phyloP scores from a whole-genome alignment of 805 yeast genomes.

The Starmera pachycereana region DNA sequence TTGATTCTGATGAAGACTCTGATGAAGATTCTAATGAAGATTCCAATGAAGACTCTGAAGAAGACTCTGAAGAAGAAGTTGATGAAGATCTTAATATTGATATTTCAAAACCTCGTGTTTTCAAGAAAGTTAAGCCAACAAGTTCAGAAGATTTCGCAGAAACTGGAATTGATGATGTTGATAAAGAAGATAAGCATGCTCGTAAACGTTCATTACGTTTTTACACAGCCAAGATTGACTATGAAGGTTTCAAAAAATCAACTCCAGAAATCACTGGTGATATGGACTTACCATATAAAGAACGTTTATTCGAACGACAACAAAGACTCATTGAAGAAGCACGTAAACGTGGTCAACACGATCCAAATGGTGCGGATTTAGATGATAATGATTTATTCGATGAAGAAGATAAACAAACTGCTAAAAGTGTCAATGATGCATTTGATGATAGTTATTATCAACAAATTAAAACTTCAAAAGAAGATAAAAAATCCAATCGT shows the following conservation, averaged over 20 bases:
- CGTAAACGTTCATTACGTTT: conserved; percentile 80
- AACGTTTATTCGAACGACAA: conserved; percentile 82
- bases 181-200: conserved; percentile 73
- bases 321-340: conserved; percentile 85
- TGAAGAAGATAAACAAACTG: conserved; percentile 35
- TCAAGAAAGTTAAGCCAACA: conserved; percentile 27
- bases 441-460: conserved; percentile 54
- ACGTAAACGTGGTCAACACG: conserved; percentile 64
- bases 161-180: conserved; percentile 66
- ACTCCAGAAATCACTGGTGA: conserved; percentile 66
- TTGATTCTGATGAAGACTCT: conserved; percentile 6
- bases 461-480: conserved; percentile 36
- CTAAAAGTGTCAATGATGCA: conserved; percentile 30
- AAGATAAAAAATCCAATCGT: conserved; percentile 42
- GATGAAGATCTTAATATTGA: conserved; percentile 34
- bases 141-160: conserved; percentile 53
- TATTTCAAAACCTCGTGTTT: conserved; percentile 40
- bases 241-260: conserved; percentile 50
- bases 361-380: conserved; percentile 43
- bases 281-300: conserved; percentile 83
- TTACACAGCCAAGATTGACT: conserved; percentile 95
- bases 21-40: conserved; percentile 13
- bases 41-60: conserved; percentile 7
- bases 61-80: conserved; percentile 5
- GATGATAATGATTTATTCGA: conserved; percentile 36